phyloP scores from a whole-genome alignment of 768 basidiomycete species.

The Russula dissimulans region DNA sequence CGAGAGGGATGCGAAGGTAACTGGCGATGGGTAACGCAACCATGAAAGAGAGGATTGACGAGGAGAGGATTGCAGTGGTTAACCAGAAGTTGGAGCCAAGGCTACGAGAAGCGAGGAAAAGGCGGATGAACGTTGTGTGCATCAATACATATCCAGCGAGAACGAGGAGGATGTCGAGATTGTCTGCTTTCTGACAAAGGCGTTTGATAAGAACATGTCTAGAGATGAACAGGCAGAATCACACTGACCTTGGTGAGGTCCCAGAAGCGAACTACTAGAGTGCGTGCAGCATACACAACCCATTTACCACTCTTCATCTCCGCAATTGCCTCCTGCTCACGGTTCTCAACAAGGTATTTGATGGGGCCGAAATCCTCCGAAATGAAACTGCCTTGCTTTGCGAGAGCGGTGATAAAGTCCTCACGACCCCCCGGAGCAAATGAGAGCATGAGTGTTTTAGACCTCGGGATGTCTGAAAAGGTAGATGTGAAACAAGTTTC shows the following conservation, averaged over 20 bases:
- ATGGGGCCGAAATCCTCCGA: conserved; percentile 33
- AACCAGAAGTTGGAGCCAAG: conserved; percentile 74
- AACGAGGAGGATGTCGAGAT: conserved; percentile 91
- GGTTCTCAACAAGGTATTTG: conserved; percentile 43
- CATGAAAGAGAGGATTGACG: conserved; percentile 75
- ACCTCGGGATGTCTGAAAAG: conserved; percentile 28
- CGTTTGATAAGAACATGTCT: not conserved
- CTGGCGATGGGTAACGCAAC: conserved; percentile 70
- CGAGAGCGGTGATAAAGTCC: conserved; percentile 38
- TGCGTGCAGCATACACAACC: conserved; percentile 79
- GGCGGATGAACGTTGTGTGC: conserved; percentile 89
- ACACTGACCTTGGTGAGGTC: conserved; percentile 61
- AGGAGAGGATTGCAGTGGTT: conserved; percentile 67
- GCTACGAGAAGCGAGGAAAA: conserved; percentile 80
- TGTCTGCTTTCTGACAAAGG: conserved; percentile 70
- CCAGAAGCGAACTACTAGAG: conserved; percentile 76
- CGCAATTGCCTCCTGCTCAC: conserved; percentile 43
- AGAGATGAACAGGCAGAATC: not conserved
- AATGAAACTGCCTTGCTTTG: conserved; percentile 24
- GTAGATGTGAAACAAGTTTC: conserved; percentile 35
- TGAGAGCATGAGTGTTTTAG: conserved; percentile 40
- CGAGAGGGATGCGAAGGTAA: conserved; percentile 76
- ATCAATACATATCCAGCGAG: conserved; percentile 90
- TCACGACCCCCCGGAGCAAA: conserved; percentile 43
- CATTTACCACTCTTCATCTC: conserved; percentile 78